Conservation (phyloP, 2,329 filamentous ascomycete genomes). For the Pleoardoris graminearum region DNA sequence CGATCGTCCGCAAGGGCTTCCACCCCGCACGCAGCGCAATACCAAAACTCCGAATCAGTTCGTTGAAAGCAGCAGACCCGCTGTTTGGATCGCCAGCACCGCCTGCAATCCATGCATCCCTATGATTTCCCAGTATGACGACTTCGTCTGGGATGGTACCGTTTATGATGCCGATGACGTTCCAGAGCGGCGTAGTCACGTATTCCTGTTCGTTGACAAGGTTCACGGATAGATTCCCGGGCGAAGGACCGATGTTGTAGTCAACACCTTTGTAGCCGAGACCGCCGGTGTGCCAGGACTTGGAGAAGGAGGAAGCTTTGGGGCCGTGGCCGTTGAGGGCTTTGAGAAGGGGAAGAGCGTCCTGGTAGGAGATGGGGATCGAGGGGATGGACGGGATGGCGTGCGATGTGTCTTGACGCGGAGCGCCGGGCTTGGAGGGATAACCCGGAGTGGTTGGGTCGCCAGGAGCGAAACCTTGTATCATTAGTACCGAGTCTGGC, state of each 20-base stretch:
- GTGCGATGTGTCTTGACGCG: slow-evolving; percentile 70
- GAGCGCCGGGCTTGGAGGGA: slow-evolving; percentile 85
- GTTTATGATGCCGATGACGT: slow-evolving; percentile 91
- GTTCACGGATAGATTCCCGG: slow-evolving; percentile 63
- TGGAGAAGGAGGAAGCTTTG: slow-evolving; percentile 71
- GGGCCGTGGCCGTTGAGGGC: slow-evolving; percentile 89
- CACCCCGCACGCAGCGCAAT: slow-evolving; percentile 72
- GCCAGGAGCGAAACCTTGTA: slow-evolving; percentile 61
- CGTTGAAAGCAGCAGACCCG: slow-evolving; percentile 77
- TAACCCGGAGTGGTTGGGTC: slow-evolving; percentile 94
- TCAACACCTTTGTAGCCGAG: slow-evolving; percentile 78
- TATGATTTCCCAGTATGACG: slow-evolving; percentile 87
- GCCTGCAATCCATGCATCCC: slow-evolving; percentile 88
- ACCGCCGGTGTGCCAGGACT: slow-evolving; percentile 72
- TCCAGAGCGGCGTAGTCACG: slow-evolving; percentile 57
- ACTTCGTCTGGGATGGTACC: slow-evolving; percentile 84
- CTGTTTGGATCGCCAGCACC: slow-evolving; percentile 82
- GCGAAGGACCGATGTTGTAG: slow-evolving; percentile 84
- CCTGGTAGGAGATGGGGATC: slow-evolving; percentile 83
- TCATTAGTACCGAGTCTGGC: slow-evolving; percentile 13
- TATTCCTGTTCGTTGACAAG: slow-evolving; percentile 56
- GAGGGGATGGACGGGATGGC: slow-evolving; percentile 85
- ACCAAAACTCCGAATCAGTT: slow-evolving; percentile 76
- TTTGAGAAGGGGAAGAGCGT: slow-evolving; percentile 85
- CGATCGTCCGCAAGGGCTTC: slow-evolving; percentile 86